phyloP scores from a whole-genome alignment of 2,329 filamentous ascomycete genomes.

The Penicillium thymicola region DNA sequence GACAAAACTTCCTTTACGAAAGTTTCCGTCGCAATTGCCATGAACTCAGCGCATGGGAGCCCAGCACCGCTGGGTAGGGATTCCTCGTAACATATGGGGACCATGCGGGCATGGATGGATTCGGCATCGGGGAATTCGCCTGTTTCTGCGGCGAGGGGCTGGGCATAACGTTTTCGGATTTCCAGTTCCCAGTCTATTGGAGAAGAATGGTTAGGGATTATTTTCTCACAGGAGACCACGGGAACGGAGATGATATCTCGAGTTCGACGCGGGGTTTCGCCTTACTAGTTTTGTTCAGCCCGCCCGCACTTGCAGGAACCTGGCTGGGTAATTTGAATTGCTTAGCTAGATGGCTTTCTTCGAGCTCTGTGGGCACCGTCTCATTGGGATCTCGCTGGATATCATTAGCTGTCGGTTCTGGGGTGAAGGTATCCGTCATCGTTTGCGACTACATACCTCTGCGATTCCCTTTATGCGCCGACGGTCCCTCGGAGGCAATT shows the following conservation, averaged over 20 bases:
- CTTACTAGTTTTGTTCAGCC: constrained; percentile 76
- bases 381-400: constrained; percentile 38
- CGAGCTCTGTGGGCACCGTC: constrained; percentile 32
- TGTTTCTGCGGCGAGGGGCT: constrained; percentile 59
- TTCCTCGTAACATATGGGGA: constrained; percentile 65
- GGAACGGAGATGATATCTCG: constrained; percentile 6
- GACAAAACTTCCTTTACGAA: constrained; percentile 61
- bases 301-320: constrained; percentile 65
- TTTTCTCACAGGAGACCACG: background rate
- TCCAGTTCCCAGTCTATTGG: constrained; percentile 59
- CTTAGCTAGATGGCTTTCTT: constrained; percentile 46
- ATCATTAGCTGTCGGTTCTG: background rate
- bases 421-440: background rate
- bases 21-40: constrained; percentile 60
- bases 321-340: constrained; percentile 57
- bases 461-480: constrained; percentile 56
- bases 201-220: constrained; percentile 15
- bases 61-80: constrained; percentile 55
- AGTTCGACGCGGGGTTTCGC: constrained; percentile 10
- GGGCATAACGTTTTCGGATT: constrained; percentile 62
- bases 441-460: constrained; percentile 38
- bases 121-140: constrained; percentile 60
- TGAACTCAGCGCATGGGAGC: constrained; percentile 55
- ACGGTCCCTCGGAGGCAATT: constrained; percentile 57
- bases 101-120: constrained; percentile 58